Conservation (phyloP, 345 rosid genomes). For the Zanthoxylum bungeanum region DNA sequence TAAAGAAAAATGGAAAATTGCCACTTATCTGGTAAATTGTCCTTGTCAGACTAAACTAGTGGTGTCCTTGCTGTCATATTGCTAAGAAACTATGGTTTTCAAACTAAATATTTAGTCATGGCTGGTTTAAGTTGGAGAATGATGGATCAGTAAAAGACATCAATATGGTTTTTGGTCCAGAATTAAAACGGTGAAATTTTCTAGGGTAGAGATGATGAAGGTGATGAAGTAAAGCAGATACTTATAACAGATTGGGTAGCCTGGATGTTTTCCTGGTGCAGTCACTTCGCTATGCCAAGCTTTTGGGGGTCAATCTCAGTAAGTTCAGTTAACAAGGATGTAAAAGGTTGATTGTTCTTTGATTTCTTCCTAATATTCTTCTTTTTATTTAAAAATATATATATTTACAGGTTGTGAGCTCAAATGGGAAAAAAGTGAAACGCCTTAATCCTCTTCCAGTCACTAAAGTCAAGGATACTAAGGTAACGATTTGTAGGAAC, state of each 20-base stretch:
- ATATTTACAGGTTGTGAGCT: conserved; percentile 76
- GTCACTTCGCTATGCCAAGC: conserved; percentile 38
- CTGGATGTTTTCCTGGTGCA: conserved; percentile 39
- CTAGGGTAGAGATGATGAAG: conserved; percentile 36
- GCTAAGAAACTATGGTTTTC: neutral
- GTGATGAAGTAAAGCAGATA: conserved; percentile 46
- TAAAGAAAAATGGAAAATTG: too few species aligned
- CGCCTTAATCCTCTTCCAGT: conserved; percentile 57
- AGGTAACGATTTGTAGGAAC: conserved; percentile 47
- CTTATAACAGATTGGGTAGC: conserved; percentile 39
- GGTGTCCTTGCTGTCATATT: neutral
- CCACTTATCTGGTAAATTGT: neutral
- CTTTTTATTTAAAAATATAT: too few species aligned
- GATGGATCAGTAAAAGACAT: too few species aligned
- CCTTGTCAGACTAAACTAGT: neutral
- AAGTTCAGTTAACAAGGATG: neutral
- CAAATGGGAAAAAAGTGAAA: conserved; percentile 84
- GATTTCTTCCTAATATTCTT: conserved; percentile 12
- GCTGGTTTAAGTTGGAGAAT: neutral
- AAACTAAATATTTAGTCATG: neutral
- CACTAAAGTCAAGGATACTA: conserved; percentile 63
- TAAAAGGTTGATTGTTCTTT: neutral
- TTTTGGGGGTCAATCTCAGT: conserved; percentile 19
- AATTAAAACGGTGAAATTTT: neutral
- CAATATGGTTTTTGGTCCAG: too few species aligned